phyloP scores from a whole-genome alignment of 495 filamentous ascomycete genomes.

The Annulohypoxylon moriforme region DNA sequence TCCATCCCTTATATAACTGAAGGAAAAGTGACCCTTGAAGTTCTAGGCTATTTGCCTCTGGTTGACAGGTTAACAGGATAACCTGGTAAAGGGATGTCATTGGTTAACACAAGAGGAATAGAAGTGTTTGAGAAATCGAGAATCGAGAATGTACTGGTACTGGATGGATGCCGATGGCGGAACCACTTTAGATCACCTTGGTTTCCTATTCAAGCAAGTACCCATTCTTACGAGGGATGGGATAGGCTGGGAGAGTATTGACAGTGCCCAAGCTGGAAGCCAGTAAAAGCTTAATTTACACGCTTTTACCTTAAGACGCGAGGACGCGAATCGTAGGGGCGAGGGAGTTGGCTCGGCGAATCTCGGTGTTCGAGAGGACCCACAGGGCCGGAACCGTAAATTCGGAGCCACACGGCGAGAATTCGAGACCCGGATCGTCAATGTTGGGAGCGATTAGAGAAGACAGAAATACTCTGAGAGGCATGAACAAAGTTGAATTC shows the following conservation, averaged over 20 bases:
- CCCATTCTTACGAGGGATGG: slow-evolving; percentile 34
- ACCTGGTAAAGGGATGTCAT: slow-evolving; percentile 16
- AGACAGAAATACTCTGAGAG: background rate
- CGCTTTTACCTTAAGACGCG: slow-evolving; percentile 6
- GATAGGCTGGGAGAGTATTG: slow-evolving; percentile 22
- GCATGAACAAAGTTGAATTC: background rate
- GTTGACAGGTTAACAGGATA: background rate
- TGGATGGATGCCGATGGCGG: slow-evolving; percentile 40
- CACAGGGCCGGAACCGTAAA: slow-evolving; percentile 42
- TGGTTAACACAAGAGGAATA: slow-evolving; percentile 15
- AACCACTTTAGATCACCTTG: slow-evolving; percentile 26
- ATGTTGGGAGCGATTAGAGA: background rate
- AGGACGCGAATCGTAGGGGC: slow-evolving; percentile 24
- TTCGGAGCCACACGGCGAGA: slow-evolving; percentile 39
- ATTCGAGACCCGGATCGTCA: slow-evolving; percentile 30
- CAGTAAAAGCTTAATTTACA: slow-evolving; percentile 31
- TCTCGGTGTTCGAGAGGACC: slow-evolving; percentile 36
- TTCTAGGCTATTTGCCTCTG: slow-evolving; percentile 15
- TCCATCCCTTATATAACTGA: slow-evolving; percentile 41
- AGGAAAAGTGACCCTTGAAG: slow-evolving; percentile 1
- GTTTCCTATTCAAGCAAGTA: slow-evolving; percentile 34
- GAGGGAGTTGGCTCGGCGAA: slow-evolving; percentile 39
- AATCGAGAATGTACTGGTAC: slow-evolving; percentile 31
- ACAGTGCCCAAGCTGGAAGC: slow-evolving; percentile 23
- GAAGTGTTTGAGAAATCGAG: slow-evolving; percentile 26